These are phyloP conservation scores for Pelargonium myrrhifolium DNA, from an alignment of 441 rosid species.

Conservation along the genomic window DNA sequence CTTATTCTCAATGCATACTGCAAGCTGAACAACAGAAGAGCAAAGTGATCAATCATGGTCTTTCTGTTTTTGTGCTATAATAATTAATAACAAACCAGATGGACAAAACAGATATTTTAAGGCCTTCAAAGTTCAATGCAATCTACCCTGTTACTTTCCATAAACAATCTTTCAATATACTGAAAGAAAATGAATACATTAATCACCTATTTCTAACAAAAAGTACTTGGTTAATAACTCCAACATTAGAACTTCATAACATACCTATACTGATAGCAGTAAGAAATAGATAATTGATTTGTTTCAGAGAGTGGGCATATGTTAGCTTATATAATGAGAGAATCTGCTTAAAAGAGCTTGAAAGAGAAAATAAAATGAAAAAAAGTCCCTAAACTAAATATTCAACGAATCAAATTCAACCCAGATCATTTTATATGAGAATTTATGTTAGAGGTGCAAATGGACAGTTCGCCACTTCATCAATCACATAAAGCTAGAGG, in stretches of 20 bases:
- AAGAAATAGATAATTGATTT: background rate
- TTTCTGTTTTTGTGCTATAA: constrained; percentile 6
- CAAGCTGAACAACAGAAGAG: constrained; percentile 52
- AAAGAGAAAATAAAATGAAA: constrained; percentile 1
- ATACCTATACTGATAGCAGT: constrained; percentile 3
- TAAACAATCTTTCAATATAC: background rate
- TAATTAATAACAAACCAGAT: background rate
- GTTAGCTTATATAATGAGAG: background rate
- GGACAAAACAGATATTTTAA: constrained; percentile 6
- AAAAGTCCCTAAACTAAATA: background rate
- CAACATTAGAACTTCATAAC: background rate
- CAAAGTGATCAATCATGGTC: constrained; percentile 15
- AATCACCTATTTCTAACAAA: background rate
- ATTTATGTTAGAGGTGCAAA: background rate
- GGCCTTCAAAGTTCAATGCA: constrained; percentile 2
- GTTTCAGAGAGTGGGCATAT: constrained; percentile 7
- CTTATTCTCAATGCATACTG: constrained; percentile 91
- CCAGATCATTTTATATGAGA: background rate
- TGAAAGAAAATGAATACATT: background rate
- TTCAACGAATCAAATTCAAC: background rate
- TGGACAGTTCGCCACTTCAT: background rate
- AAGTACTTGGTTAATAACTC: background rate
- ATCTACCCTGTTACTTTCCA: constrained; percentile 11
- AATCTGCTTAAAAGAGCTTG: background rate
- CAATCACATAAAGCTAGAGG: background rate